These are phyloP conservation scores for Diutina ranongensis DNA, from an alignment of 1,139 yeast genomes.

Conservation along the genomic window DNA sequence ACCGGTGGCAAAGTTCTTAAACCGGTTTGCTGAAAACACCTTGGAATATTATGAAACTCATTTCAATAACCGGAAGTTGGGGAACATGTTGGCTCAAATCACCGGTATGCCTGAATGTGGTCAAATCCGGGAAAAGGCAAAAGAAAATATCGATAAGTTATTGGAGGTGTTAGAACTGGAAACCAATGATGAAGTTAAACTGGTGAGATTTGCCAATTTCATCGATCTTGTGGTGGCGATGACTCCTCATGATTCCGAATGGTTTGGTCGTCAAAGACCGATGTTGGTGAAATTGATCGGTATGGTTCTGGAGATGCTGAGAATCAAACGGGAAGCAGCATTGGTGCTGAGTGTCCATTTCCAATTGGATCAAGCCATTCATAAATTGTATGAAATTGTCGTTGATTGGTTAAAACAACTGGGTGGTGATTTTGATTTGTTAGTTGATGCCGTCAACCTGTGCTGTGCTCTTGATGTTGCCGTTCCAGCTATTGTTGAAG, in stretches of 20 bases:
- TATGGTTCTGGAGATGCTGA: conserved; percentile 32
- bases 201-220: conserved; percentile 58
- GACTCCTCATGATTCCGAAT: conserved; percentile 38
- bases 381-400: conserved; percentile 46
- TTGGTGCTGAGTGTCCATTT: conserved; percentile 54
- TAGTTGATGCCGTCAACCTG: conserved; percentile 40
- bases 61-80: conserved; percentile 57
- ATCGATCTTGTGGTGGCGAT: conserved; percentile 54
- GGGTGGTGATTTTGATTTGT: conserved; percentile 19
- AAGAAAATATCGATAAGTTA: conserved; percentile 35
- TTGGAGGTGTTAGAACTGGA: conserved; percentile 31
- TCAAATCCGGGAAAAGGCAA: conserved; percentile 43
- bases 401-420: conserved; percentile 34
- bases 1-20: conserved; percentile 83
- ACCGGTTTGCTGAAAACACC: conserved; percentile 72
- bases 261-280: conserved; percentile 49
- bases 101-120: conserved; percentile 48
- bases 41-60: conserved; percentile 59
- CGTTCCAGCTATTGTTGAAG: conserved; percentile 39
- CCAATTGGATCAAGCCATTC: conserved; percentile 64
- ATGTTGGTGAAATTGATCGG: conserved; percentile 35
- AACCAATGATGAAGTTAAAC: conserved; percentile 39
- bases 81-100: conserved; percentile 54
- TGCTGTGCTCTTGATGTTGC: conserved; percentile 34
- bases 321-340: conserved; percentile 21